Conservation (phyloP, 2,329 filamentous ascomycete genomes). For the Fusarium drepaniforme region DNA sequence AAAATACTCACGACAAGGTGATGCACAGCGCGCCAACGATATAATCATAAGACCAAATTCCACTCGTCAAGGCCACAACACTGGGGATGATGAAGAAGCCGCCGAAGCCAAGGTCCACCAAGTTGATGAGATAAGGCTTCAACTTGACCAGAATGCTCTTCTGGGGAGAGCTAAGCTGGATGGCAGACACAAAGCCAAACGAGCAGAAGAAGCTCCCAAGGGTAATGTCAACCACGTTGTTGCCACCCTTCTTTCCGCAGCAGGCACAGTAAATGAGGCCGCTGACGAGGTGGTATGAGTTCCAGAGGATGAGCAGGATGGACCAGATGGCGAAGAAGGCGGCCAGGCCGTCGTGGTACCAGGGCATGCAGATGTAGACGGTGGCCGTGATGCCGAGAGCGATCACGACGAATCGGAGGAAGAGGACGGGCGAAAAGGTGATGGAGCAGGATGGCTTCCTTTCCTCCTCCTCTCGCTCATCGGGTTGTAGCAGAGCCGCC, state of each 20-base stretch:
- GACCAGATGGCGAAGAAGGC: constrained; percentile 24
- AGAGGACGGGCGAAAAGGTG: constrained; percentile 31
- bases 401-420: constrained; percentile 28
- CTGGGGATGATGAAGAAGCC: constrained; percentile 33
- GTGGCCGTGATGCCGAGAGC: constrained; percentile 30
- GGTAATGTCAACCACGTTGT: constrained; percentile 34
- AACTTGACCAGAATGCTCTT: neutral
- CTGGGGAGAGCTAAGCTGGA: neutral
- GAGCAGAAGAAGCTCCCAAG: constrained; percentile 39
- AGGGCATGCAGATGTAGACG: constrained; percentile 19
- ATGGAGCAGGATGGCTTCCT: constrained; percentile 17
- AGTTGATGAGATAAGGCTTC: constrained; percentile 24
- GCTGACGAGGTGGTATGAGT: constrained; percentile 14
- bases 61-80: constrained; percentile 16
- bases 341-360: neutral
- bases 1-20: constrained; percentile 34
- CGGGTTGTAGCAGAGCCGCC: constrained; percentile 30
- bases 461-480: constrained; percentile 19
- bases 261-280: constrained; percentile 11
- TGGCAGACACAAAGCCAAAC: constrained; percentile 9
- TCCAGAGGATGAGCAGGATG: constrained; percentile 28
- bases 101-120: constrained; percentile 33
- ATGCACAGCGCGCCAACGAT: constrained; percentile 26
- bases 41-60: neutral
- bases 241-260: constrained; percentile 8